Evolutionary conservation across 2,329 filamentous ascomycete genomes (phyloP).

Genomic region (Hypomyces perniciosus): DNA sequence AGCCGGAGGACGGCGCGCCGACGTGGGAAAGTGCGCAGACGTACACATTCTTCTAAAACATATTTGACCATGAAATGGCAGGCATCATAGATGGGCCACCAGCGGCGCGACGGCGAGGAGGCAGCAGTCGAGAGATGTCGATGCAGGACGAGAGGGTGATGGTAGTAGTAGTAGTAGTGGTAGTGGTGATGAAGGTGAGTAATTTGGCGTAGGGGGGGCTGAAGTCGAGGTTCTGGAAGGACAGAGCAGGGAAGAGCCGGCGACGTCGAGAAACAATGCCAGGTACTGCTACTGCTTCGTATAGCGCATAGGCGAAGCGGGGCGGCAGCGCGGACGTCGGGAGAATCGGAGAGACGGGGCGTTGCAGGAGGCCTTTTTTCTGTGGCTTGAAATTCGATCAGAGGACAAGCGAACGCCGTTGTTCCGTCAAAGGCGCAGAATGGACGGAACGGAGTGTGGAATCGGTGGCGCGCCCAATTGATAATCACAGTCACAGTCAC

Average conservation of each 20-base stretch:
- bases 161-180: neutral
- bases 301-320: neutral
- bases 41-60: slow-evolving; percentile 40
- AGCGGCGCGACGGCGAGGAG: slow-evolving; percentile 22
- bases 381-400: neutral
- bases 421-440: too few species aligned
- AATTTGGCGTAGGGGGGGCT: slow-evolving; percentile 5
- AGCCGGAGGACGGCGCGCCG: slow-evolving; percentile 5
- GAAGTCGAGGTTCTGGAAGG: slow-evolving; percentile 6
- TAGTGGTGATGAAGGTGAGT: neutral
- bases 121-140: neutral
- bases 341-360: neutral
- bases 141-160: neutral
- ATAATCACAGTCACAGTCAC: too few species aligned
- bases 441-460: too few species aligned
- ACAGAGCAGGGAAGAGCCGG: neutral
- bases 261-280: neutral
- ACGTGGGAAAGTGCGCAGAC: slow-evolving; percentile 16
- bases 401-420: too few species aligned
- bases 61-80: slow-evolving; percentile 29
- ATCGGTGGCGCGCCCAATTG: too few species aligned
- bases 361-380: neutral
- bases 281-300: neutral
- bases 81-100: slow-evolving; percentile 30
- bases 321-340: neutral